Evolutionary conservation across 1,284 basidiomycete species (phyloP), one percentile per base, ranked within the genome.

Genomic region (Gomphus sp.): DNA sequence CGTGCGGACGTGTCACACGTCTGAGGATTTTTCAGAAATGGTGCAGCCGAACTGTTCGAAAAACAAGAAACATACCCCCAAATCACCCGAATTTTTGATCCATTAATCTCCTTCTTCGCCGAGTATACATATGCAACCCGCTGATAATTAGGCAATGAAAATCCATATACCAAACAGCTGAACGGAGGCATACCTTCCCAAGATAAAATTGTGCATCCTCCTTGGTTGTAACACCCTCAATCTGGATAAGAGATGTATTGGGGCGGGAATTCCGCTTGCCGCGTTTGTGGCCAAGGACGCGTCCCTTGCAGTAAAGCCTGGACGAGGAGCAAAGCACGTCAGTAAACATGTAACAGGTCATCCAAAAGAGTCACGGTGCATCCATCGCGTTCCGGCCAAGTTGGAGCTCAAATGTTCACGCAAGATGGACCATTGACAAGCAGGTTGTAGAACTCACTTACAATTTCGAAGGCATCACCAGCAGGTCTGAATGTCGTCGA

Each of bases 181-280:
- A 22, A 43, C 5, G 55, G 8, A 16, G 50, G 67, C 85, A 68
- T 67, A 97, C 93, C 89, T 99, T 99, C 74, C 96, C 97, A 64
- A 98, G 85, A 83, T 99, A 99, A 78, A 94, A 96, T 74, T 95
- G 89, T 56, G 95, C 93, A 69, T 97, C 94, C 79, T 97, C 86
- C 77, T 93, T 91, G 69, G 79, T 87, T 68, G 87, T 85, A 61
- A 98, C 95, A 73, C 96, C 96, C 80, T 99, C 96, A 72, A 99
- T 93, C 78, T 96, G 92, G 72, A 99, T 77, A 69, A 99, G 86
- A 61, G 93, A 92, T 66, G 94, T 97, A 82, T 96, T 96, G 72
- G 93, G 93, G 72, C 87, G 83, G 65, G 89, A 82, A 82, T 97
- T 98, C 74, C 93, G 89, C 83, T 98, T 98, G 68, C 91, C 93